These are phyloP conservation scores for Backusella sp. DNA, from an alignment of 192 early-diverging fungal species.

Conservation along the genomic window DNA sequence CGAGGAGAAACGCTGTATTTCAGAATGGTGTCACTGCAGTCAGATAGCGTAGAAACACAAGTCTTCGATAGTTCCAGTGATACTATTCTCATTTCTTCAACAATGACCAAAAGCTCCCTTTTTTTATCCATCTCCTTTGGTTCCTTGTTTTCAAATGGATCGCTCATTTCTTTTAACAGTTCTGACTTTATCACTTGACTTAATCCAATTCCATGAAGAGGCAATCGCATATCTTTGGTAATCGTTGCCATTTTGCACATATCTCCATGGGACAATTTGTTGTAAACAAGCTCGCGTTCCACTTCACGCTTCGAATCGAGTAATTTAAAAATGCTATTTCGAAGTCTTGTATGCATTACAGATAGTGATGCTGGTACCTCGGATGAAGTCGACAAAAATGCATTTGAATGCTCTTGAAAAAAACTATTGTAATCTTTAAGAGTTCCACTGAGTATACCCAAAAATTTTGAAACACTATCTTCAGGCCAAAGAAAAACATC, in stretches of 20 bases:
- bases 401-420: constrained; percentile 17
- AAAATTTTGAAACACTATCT: constrained; percentile 26
- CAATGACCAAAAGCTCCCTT: not conserved
- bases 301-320: constrained; percentile 30
- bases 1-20: not conserved
- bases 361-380: not conserved
- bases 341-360: constrained; percentile 8
- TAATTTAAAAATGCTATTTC: constrained; percentile 18
- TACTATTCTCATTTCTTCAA: not conserved
- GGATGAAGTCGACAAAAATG: constrained; percentile 13
- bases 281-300: constrained; percentile 27
- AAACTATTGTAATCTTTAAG: constrained; percentile 10
- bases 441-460: constrained; percentile 11
- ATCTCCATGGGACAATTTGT: constrained; percentile 15
- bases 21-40: not conserved
- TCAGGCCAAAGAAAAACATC: constrained; percentile 32
- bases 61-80: not conserved
- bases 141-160: not conserved
- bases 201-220: constrained; percentile 27
- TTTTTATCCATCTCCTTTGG: not conserved
- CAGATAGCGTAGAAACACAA: not conserved
- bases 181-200: constrained; percentile 15
- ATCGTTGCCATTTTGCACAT: constrained; percentile 18
- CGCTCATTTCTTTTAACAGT: not conserved
- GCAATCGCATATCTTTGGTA: constrained; percentile 19